phyloP scores from a whole-genome alignment of 192 early-diverging fungal genomes.

The Entomortierella parvispora region DNA sequence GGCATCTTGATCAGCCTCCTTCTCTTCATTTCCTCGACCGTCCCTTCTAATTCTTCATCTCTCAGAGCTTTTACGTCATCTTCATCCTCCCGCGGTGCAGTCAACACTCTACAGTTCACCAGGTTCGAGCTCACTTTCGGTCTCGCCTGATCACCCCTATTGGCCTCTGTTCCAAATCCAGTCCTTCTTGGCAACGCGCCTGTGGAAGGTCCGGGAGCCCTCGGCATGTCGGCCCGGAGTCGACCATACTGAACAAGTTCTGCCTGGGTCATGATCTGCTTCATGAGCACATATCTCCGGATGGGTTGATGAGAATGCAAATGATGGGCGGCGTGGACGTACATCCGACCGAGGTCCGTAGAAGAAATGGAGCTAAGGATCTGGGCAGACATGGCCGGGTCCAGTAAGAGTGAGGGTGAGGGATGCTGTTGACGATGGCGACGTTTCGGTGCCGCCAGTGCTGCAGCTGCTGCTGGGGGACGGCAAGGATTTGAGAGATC shows the following conservation, averaged over 20 bases:
- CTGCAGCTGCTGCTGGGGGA: too few relatives aligned
- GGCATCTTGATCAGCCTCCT: constrained; percentile 4
- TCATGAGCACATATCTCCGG: constrained; percentile 38
- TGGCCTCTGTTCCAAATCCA: constrained; percentile 31
- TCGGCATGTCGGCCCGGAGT: constrained; percentile 42
- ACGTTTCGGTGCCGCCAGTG: neutral
- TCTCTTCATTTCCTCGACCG: neutral
- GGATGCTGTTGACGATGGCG: neutral
- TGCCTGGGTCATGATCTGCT: constrained; percentile 49
- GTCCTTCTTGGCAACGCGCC: constrained; percentile 27
- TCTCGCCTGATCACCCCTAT: constrained; percentile 5
- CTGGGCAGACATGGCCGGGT: constrained; percentile 8
- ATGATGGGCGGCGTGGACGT: constrained; percentile 46
- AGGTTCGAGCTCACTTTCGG: constrained; percentile 12
- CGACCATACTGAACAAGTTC: constrained; percentile 39
- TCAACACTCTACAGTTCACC: constrained; percentile 5
- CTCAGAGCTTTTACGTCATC: neutral
- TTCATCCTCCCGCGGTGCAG: neutral
- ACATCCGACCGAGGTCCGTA: constrained; percentile 22
- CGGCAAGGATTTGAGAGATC: too few relatives aligned
- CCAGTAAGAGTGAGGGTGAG: neutral
- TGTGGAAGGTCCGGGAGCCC: constrained; percentile 36
- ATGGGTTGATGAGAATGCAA: constrained; percentile 51
- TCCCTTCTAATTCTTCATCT: neutral
- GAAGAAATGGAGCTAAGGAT: constrained; percentile 32